Evolutionary conservation across 768 basidiomycete species (phyloP).

Genomic region (Lactifluus subvellereus): DNA sequence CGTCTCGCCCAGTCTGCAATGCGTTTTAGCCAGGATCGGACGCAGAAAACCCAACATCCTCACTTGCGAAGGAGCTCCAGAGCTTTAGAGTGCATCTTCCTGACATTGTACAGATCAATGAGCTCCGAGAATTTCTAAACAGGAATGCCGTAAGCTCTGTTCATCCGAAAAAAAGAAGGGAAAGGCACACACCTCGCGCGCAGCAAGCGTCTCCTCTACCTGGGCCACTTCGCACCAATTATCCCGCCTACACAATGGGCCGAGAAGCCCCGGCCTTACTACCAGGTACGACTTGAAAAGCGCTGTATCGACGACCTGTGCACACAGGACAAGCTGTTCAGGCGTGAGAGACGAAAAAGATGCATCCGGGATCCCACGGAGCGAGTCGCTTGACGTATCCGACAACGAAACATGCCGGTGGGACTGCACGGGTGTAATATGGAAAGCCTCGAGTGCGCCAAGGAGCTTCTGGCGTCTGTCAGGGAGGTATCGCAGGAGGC

Average conservation of each 20-base stretch:
- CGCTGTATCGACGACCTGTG: slow-evolving; percentile 93
- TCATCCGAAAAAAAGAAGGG: background rate
- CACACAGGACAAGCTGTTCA: slow-evolving; percentile 79
- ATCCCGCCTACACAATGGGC: slow-evolving; percentile 79
- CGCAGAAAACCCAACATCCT: slow-evolving; percentile 29
- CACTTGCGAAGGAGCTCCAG: slow-evolving; percentile 80
- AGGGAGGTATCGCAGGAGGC: slow-evolving; percentile 79
- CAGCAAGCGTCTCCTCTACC: slow-evolving; percentile 80
- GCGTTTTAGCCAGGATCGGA: background rate
- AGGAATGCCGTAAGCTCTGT: slow-evolving; percentile 1
- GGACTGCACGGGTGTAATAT: slow-evolving; percentile 64
- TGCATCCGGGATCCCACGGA: slow-evolving; percentile 72
- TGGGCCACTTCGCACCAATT: slow-evolving; percentile 98
- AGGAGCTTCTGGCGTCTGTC: slow-evolving; percentile 85
- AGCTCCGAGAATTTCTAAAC: slow-evolving; percentile 85
- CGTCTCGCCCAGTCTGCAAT: slow-evolving; percentile 64
- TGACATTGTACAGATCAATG: slow-evolving; percentile 86
- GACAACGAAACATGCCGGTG: slow-evolving; percentile 66
- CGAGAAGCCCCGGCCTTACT: slow-evolving; percentile 73
- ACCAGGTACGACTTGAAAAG: slow-evolving; percentile 90
- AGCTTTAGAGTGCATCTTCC: slow-evolving; percentile 92
- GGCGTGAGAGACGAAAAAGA: slow-evolving; percentile 69
- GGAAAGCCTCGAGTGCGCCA: slow-evolving; percentile 65
- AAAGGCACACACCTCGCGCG: slow-evolving; percentile 56
- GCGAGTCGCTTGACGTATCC: slow-evolving; percentile 62